A percentile compares a stretch with the other conserved stretches of the same genome.
Conservation (phyloP, 75 land plant species). For the Cupressus sempervirens region DNA sequence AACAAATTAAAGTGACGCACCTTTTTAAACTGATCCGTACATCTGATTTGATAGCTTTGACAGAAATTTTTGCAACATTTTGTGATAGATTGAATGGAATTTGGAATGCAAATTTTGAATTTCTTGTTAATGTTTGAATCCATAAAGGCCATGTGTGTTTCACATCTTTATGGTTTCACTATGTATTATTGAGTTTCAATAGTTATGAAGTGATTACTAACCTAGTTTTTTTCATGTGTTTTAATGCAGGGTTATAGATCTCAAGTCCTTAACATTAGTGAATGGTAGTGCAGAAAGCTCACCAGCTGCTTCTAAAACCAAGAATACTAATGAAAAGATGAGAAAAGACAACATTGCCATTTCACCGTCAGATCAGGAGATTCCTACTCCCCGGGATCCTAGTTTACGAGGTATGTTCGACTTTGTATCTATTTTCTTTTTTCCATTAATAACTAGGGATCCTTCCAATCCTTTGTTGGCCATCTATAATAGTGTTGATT, state of each 20-base stretch:
- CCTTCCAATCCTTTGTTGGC: not conserved
- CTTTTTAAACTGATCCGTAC: not conserved
- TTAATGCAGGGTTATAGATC: constrained; percentile 43
- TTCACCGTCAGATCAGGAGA: constrained; percentile 10
- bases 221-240: not conserved
- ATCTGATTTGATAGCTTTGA: not conserved
- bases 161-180: not conserved
- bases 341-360: constrained; percentile 9
- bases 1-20: not conserved
- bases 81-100: not conserved
- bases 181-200: not conserved
- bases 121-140: not conserved
- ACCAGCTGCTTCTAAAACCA: constrained; percentile 18
- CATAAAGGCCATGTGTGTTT: not conserved
- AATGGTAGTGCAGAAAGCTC: constrained; percentile 25
- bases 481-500: not conserved
- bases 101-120: not conserved
- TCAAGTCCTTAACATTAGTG: constrained; percentile 40
- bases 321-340: constrained; percentile 15
- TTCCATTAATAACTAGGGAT: not conserved
- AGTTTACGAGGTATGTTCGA: constrained; percentile 20
- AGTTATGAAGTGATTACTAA: not conserved
- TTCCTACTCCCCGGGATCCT: constrained; percentile 23
- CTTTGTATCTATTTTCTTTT: not conserved
- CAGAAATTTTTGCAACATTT: not conserved